phyloP scores from a whole-genome alignment of 148 eudicot species.

The Rhododendron ferrugineum region DNA sequence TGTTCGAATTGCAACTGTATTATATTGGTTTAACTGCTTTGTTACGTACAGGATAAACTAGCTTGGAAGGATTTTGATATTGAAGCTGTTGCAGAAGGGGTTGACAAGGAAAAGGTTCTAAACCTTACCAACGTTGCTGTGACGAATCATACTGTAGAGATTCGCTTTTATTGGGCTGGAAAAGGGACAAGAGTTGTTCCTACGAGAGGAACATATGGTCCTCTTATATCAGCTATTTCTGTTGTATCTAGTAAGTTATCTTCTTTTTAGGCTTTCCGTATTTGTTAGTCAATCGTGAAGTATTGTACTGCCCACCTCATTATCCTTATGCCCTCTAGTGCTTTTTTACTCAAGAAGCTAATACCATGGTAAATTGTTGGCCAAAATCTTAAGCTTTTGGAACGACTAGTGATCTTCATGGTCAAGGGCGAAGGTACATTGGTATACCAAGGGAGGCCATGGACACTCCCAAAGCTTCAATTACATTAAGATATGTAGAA shows the following conservation, averaged over 20 bases:
- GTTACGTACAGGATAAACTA: conserved; percentile 40
- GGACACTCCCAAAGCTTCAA: background rate
- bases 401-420: background rate
- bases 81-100: conserved; percentile 36
- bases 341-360: too few relatives aligned
- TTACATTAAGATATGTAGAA: too few relatives aligned
- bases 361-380: too few relatives aligned
- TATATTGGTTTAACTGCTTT: background rate
- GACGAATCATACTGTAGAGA: conserved; percentile 34
- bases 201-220: conserved; percentile 54
- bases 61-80: conserved; percentile 48
- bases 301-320: too few relatives aligned
- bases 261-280: too few relatives aligned
- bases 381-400: background rate
- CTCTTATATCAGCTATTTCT: conserved; percentile 63
- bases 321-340: too few relatives aligned
- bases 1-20: background rate
- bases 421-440: background rate
- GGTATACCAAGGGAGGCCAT: background rate
- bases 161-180: conserved; percentile 54
- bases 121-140: conserved; percentile 22
- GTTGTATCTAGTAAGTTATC: conserved; percentile 42
- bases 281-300: too few relatives aligned
- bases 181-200: conserved; percentile 62
- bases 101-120: conserved; percentile 21